Evolutionary conservation across 2,329 filamentous ascomycete species (phyloP).

Genomic region (Parascedosporium putredinis): DNA sequence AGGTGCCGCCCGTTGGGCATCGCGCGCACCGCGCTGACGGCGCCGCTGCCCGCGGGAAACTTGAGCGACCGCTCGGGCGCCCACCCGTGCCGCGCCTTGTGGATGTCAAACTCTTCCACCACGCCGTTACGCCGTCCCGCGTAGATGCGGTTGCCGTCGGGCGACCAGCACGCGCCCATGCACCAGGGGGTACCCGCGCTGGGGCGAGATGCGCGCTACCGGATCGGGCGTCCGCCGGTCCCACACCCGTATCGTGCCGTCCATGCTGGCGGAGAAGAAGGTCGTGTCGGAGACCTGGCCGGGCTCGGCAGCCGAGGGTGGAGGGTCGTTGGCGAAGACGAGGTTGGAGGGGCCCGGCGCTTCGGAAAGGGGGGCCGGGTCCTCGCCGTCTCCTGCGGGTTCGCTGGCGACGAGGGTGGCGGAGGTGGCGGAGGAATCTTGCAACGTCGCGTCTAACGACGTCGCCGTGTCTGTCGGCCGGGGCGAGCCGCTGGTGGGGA

Average conservation of each 20-base stretch:
- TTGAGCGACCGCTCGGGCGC: conserved; percentile 69
- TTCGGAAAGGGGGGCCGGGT: not conserved
- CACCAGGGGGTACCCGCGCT: conserved; percentile 84
- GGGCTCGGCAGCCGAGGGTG: conserved; percentile 34
- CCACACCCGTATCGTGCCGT: conserved; percentile 88
- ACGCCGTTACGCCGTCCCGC: conserved; percentile 82
- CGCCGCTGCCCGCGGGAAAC: conserved; percentile 80
- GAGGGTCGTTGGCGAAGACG: conserved; percentile 14
- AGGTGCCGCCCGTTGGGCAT: conserved; percentile 93
- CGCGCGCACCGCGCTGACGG: conserved; percentile 75
- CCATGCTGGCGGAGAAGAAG: conserved; percentile 80
- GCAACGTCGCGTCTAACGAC: not conserved
- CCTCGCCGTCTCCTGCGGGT: conserved; percentile 7
- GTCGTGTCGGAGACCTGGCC: conserved; percentile 61
- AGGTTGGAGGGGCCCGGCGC: not conserved
- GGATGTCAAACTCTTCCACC: conserved; percentile 87
- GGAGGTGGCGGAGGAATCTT: not conserved
- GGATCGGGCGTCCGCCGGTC: conserved; percentile 69
- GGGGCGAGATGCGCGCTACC: conserved; percentile 66
- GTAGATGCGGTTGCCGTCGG: conserved; percentile 91
- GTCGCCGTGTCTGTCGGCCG: not conserved
- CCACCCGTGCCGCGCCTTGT: conserved; percentile 57
- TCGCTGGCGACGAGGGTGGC: conserved; percentile 7
- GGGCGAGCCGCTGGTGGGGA: not conserved
- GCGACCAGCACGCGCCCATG: conserved; percentile 94